These are phyloP conservation scores for Pseudogymnoascus sp. DNA, from an alignment of 2,329 filamentous ascomycete species.

Conservation along the genomic window DNA sequence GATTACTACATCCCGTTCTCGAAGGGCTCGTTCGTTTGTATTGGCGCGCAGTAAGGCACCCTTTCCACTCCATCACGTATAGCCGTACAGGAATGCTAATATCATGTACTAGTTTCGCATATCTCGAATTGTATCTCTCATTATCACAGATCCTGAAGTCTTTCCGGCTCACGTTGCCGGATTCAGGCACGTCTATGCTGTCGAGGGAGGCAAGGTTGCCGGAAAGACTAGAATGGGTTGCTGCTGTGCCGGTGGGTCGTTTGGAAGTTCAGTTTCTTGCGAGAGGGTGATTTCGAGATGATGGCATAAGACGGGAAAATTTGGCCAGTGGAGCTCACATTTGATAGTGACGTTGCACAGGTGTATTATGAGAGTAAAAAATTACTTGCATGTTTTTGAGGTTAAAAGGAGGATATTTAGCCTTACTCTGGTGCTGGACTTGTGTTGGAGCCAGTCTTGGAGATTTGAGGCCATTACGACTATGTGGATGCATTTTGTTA, in stretches of 20 bases:
- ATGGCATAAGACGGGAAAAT: no score
- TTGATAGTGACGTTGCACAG: not conserved
- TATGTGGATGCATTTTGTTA: no score
- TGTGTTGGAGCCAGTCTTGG: no score
- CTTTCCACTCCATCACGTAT: not conserved
- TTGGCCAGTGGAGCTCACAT: no score
- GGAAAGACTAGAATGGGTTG: not conserved
- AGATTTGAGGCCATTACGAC: no score
- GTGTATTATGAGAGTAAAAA: no score
- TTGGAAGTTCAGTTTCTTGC: not conserved
- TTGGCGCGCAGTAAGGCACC: slow-evolving; percentile 24
- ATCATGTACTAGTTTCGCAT: slow-evolving; percentile 3
- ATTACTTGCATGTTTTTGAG: no score
- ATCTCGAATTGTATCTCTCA: slow-evolving; percentile 8
- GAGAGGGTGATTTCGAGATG: not conserved
- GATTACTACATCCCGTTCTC: slow-evolving; percentile 27
- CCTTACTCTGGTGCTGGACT: no score
- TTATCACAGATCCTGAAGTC: slow-evolving; percentile 4
- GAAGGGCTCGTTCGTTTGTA: slow-evolving; percentile 25
- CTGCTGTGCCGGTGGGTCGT: not conserved
- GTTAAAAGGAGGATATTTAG: no score
- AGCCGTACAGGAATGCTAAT: not conserved
- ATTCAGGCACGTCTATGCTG: not conserved
- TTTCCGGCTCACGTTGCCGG: not conserved
- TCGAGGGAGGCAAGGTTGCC: not conserved